Evolutionary conservation across 129 eudicot species (phyloP).

Genomic region (Flaveria robusta): DNA sequence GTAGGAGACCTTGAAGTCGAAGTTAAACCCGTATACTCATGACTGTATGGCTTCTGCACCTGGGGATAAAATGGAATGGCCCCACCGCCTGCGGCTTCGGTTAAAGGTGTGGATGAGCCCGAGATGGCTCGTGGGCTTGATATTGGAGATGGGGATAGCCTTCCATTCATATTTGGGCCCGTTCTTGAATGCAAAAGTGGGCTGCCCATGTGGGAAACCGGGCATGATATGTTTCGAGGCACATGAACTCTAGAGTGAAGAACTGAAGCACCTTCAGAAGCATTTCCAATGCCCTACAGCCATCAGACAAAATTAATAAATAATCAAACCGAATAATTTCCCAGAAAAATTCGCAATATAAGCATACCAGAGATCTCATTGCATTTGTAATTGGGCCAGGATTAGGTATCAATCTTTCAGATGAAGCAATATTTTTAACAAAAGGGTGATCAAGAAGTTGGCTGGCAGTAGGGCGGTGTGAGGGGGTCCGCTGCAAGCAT

Average conservation of each 20-base stretch:
- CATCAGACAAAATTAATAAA: conserved; percentile 9
- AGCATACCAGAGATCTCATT: conserved; percentile 42
- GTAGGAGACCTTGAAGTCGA: conserved; percentile 38
- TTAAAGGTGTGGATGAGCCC: conserved; percentile 58
- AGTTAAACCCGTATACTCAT: conserved; percentile 31
- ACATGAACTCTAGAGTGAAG: conserved; percentile 36
- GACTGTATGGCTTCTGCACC: conserved; percentile 38
- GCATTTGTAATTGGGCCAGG: conserved; percentile 40
- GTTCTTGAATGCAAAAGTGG: conserved; percentile 48
- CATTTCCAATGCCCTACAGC: conserved; percentile 47
- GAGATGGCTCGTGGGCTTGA: conserved; percentile 53
- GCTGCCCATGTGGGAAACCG: conserved; percentile 60
- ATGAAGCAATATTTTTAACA: conserved; percentile 50
- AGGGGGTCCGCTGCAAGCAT: conserved; percentile 70
- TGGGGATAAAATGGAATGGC: conserved; percentile 40
- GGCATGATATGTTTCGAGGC: conserved; percentile 62
- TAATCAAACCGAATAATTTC: conserved; percentile 5
- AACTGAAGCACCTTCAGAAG: conserved; percentile 41
- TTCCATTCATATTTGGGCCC: conserved; percentile 41
- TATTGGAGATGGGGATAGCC: conserved; percentile 44
- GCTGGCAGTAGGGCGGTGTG: conserved; percentile 64
- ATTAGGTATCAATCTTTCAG: conserved; percentile 41
- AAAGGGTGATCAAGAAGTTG: conserved; percentile 74
- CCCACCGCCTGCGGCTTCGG: conserved; percentile 48
- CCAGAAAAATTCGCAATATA: not conserved